A percentile compares a stretch with the other conserved stretches of the same genome.
Evolutionary conservation across 202 grass and related monocot genomes (phyloP).

Genomic region (Carex arenaria): DNA sequence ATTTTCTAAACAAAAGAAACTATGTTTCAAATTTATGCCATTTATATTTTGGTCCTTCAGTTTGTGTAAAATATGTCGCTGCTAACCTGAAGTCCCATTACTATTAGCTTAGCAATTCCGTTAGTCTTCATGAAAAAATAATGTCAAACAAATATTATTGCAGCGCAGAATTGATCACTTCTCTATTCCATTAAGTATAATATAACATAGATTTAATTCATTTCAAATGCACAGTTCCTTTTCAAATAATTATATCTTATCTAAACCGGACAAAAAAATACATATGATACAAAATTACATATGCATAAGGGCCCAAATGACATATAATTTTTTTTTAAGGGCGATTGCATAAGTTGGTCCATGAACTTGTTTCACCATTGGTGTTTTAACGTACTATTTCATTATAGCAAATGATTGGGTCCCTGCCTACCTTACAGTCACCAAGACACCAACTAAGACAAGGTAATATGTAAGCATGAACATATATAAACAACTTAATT

Average conservation of each 20-base stretch:
- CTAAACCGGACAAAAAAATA: too few species aligned
- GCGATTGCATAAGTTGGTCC: not conserved
- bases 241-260: too few species aligned
- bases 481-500: conserved; percentile 9
- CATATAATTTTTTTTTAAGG: not conserved
- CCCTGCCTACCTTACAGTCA: conserved; percentile 19
- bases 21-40: not conserved
- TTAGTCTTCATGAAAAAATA: not conserved
- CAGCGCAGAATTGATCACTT: too few species aligned
- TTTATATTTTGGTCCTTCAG: not conserved
- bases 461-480: conserved; percentile 23
- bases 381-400: not conserved
- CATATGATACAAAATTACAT: not conserved
- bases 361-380: conserved; percentile 6
- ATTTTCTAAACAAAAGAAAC: not conserved
- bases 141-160: not conserved
- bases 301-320: not conserved
- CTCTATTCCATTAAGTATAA: too few species aligned
- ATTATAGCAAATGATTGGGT: conserved; percentile 20
- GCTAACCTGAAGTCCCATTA: not conserved
- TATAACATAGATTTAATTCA: too few species aligned
- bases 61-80: not conserved
- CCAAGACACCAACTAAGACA: conserved; percentile 22
- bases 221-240: too few species aligned
- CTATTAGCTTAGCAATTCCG: not conserved